Evolutionary conservation across 75 land plant genomes (phyloP), one percentile per base, ranked within the genome.

Genomic region (Ceratopteris richardii): DNA sequence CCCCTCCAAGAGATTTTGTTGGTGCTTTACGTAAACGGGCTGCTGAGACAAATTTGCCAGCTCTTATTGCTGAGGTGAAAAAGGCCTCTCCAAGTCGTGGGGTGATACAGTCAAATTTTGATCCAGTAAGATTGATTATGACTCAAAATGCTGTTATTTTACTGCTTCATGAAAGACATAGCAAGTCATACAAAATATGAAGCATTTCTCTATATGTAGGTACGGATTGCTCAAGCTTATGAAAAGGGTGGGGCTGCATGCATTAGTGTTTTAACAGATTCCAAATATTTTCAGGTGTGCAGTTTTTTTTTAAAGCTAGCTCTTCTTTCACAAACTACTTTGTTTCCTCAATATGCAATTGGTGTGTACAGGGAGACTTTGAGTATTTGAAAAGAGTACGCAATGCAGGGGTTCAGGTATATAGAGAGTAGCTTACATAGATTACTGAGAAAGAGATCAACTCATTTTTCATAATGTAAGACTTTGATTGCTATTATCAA

Each of bases 161-260:
- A n/a, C n/a, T n/a, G n/a, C n/a, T n/a, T n/a, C n/a, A n/a, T n/a
- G n/a, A n/a, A n/a, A n/a, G n/a, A n/a, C n/a, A n/a, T n/a, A n/a
- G n/a, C n/a, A n/a, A n/a, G n/a, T n/a, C n/a, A n/a, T n/a, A n/a
- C n/a, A n/a, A n/a, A n/a, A n/a, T n/a, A n/a, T n/a, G n/a, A n/a
- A n/a, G n/a, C n/a, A n/a, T n/a, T n/a, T n/a, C n/a, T n/a, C n/a
- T n/a, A n/a, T n/a, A n/a, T 44, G 44, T 69, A 88, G 97, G 84
- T 85, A 59, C 65, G 82, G 41, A 86, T 93, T 50, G 90, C 98
- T 1, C 61, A 62, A 31, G 77, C 85, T 31, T 89, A 93, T 67
- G 91, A 93, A 67, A 70, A 75, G 65, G 96, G 96, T 80, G 98
- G 98, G 43, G 98, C 98, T 58, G 87, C 98, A 9, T 93, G 98